Base-by-base conservation (phyloP, 2,329 filamentous ascomycete genomes). In the Passalora sequoiae region DNA sequence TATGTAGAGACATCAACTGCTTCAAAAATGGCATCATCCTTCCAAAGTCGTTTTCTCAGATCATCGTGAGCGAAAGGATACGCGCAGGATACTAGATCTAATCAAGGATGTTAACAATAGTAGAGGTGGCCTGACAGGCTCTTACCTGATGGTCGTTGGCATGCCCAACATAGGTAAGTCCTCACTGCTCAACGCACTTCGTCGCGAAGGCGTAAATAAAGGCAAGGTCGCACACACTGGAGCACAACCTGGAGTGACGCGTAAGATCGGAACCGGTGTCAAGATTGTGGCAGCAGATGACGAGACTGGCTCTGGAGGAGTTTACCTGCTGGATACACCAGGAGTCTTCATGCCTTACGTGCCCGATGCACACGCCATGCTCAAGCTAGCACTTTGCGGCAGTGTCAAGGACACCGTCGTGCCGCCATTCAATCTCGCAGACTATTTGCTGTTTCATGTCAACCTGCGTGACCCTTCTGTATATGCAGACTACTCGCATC, bases 161-260 rank as follows among this genome's bases (percentile, higher is more conserved):
- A 96, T 98, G 89, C 92, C 92, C 25, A 98, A 98, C 62, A 87
- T 95, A 0, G 92, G 92, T 25, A 98, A 98, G 68, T 94, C 87
- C 35, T 89, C 89, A 1, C 73, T 98, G n/a, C 78, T 98, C 30
- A 98, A 98, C 65, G 78, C 82, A 12, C 75, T 97, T 37, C 83
- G 92, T 15, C 77, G 74, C 29, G 71, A 75, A 13, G 87, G 88
- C 29, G 76, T 86, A 54, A 68, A 72, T 40, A 70, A 74, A 37
- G 73, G 74, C 15, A 94, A 91, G 63, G 89, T 81, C 1, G 86
- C 89, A 27, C 75, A 72, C 50, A 96, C 89, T 1, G 92, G 92
- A 7, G 81, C 84, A 8, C 83, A 96, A 59, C 89, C 92, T 2
- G 92, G 92, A 31, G 76, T 97, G 4, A 98, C 92, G 43, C 77